Conservation (phyloP, 2,329 filamentous ascomycete species). For the Xylaria sp. region DNA sequence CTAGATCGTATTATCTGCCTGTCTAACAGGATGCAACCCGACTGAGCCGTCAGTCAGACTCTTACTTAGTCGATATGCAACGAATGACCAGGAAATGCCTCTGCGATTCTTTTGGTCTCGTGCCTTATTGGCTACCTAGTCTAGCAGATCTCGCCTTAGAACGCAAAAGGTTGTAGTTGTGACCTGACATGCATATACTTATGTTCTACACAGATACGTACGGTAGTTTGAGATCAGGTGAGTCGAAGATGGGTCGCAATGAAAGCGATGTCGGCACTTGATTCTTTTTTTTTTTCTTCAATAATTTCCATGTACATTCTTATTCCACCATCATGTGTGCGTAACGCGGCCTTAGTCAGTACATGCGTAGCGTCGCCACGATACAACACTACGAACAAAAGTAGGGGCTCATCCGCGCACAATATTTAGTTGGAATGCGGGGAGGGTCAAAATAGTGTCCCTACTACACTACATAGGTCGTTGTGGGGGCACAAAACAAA, state of each 20-base stretch:
- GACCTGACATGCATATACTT: constrained; percentile 24
- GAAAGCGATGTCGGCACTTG: constrained; percentile 36
- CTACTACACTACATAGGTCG: background rate
- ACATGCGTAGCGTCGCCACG: constrained; percentile 27
- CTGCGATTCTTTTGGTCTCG: constrained; percentile 1
- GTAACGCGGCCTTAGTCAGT: constrained; percentile 23
- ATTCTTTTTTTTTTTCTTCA: background rate
- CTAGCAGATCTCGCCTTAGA: constrained; percentile 22
- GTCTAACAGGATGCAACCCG: constrained; percentile 19
- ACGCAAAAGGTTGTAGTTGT: constrained; percentile 16
- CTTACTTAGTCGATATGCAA: constrained; percentile 18
- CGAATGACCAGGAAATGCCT: constrained; percentile 18
- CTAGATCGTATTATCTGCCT: constrained; percentile 1
- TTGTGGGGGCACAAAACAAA: constrained; percentile 4
- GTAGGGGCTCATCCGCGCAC: constrained; percentile 23
- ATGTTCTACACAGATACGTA: constrained; percentile 29
- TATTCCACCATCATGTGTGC: constrained; percentile 13
- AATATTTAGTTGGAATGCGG: constrained; percentile 32
- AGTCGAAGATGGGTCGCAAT: constrained; percentile 28
- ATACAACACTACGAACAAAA: constrained; percentile 22
- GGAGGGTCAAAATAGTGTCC: constrained; percentile 17
- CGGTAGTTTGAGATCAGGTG: constrained; percentile 32
- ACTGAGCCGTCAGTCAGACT: constrained; percentile 5
- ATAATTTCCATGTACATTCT: constrained; percentile 7
- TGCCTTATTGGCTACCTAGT: constrained; percentile 22